Conservation (phyloP, 2,329 filamentous ascomycete genomes). For the Pestalotiopsis sp. region DNA sequence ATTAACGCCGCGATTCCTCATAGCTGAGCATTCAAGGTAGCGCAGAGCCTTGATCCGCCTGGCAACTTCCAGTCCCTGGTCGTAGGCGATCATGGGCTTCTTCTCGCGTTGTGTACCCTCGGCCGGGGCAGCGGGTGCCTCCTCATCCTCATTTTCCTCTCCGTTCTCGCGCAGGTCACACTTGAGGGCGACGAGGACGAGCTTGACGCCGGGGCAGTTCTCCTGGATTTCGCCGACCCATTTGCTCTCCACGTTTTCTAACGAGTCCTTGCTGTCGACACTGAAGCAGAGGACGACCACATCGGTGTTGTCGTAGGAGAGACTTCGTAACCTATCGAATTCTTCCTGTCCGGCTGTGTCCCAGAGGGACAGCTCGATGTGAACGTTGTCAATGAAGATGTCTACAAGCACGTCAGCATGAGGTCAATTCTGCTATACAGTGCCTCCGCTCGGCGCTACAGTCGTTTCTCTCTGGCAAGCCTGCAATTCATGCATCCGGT, state of each 20-base stretch:
- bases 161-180: conserved; percentile 87
- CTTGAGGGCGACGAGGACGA: conserved; percentile 94
- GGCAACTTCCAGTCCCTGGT: conserved; percentile 88
- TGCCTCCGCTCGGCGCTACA: neutral
- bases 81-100: conserved; percentile 82
- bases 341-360: conserved; percentile 98
- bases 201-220: conserved; percentile 93
- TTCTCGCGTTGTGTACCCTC: conserved; percentile 54
- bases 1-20: conserved; percentile 97
- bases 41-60: conserved; percentile 89
- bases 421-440: neutral
- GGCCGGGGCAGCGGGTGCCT: conserved; percentile 43
- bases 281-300: conserved; percentile 99
- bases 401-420: conserved; percentile 53
- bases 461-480: neutral
- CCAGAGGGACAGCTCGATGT: conserved; percentile 97
- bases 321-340: conserved; percentile 92
- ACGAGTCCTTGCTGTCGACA: conserved; percentile 91
- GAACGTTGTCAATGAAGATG: conserved; percentile 96
- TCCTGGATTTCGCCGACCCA: conserved; percentile 98
- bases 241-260: conserved; percentile 98
- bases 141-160: conserved; percentile 76
- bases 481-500: neutral
- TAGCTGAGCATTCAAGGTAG: conserved; percentile 97
- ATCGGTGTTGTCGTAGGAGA: conserved; percentile 97